These are phyloP conservation scores for Penicillium lividum DNA, from an alignment of 495 filamentous ascomycete species.

Conservation along the genomic window DNA sequence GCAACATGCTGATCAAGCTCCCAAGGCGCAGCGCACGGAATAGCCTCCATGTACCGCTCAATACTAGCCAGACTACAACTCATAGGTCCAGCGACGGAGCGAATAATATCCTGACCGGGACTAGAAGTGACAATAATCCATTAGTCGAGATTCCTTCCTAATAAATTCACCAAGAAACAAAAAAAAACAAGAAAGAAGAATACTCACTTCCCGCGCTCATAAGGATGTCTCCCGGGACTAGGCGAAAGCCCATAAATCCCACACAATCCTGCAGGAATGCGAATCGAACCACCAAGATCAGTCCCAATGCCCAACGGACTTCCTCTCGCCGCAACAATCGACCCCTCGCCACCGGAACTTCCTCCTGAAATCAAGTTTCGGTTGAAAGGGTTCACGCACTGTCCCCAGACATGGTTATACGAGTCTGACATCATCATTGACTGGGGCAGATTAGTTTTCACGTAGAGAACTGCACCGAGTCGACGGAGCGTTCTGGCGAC, in stretches of 20 bases:
- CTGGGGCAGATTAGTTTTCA: conserved; percentile 64
- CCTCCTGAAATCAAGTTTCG: conserved; percentile 56
- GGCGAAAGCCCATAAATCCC: conserved; percentile 68
- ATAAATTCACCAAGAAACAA: neutral
- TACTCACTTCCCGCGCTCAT: conserved; percentile 44
- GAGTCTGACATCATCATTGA: conserved; percentile 62
- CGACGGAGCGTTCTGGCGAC: conserved; percentile 33
- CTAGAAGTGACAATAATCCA: conserved; percentile 5
- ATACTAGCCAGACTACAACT: conserved; percentile 25
- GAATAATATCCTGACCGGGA: conserved; percentile 34
- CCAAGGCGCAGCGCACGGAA: conserved; percentile 29
- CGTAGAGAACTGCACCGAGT: conserved; percentile 56
- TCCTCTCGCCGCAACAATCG: conserved; percentile 59
- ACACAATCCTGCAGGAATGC: conserved; percentile 62
- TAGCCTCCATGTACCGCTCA: conserved; percentile 35
- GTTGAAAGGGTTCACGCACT: conserved; percentile 60
- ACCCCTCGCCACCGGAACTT: conserved; percentile 66
- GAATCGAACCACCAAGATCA: conserved; percentile 69
- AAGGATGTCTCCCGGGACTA: conserved; percentile 58
- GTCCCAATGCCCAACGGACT: conserved; percentile 66
- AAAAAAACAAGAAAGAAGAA: neutral
- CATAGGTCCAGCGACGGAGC: conserved; percentile 36
- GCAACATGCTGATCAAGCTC: conserved; percentile 37
- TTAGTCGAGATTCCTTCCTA: neutral
- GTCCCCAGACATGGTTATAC: conserved; percentile 46